Base-by-base conservation (phyloP, 768 basidiomycete genomes). In the Hericium alpestre region DNA sequence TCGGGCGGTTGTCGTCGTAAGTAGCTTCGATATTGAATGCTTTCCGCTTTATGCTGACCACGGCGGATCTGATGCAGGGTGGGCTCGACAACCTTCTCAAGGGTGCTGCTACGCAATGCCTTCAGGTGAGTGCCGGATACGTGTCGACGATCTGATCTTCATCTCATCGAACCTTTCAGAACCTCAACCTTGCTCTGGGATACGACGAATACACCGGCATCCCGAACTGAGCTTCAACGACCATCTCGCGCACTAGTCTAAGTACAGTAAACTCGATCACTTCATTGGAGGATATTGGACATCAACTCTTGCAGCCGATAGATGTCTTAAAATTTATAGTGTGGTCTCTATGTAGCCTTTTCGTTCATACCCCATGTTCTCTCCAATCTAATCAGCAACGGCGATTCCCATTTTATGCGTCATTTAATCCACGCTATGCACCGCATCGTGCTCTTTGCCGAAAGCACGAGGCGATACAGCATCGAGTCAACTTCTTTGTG, bases 61-160 rank as follows among this genome's bases (percentile, higher is more conserved):
- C 7, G 13, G 32, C 9, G 32, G 32, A 10, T 10, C 32, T 32
- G 32, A 20, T 50, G n/a, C 59, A 92, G 90, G 95, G 92, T 51
- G 93, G 93, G 0, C 72, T 99, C 65, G 96, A 99, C 68, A 99
- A 99, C 73, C 73, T 99, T 56, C 76, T 99, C 60, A 99, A 99
- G 71, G 96, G 96, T 7, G 96, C 96, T 52, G 96, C 96, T 16
- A 98, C 95, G n/a, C 96, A 99, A 70, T 97, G 95, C 70, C 68
- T 99, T 60, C 93, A 95, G 79, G 90, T 92, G 53, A 18, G 84
- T 72, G n/a, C 15, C 32, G 15, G 57, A 3, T 32, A 38, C 22
- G 11, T 37, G 41, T 6, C 13, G 18, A 16, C 41, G 25, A 23
- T 32, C 6, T 32, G 32, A 48, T 11, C 43, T 18, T 13, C 20